Evolutionary conservation across 805 yeast genomes (phyloP), one percentile per base, ranked within the genome.

Genomic region (Kurtzmaniella cleridarum): DNA sequence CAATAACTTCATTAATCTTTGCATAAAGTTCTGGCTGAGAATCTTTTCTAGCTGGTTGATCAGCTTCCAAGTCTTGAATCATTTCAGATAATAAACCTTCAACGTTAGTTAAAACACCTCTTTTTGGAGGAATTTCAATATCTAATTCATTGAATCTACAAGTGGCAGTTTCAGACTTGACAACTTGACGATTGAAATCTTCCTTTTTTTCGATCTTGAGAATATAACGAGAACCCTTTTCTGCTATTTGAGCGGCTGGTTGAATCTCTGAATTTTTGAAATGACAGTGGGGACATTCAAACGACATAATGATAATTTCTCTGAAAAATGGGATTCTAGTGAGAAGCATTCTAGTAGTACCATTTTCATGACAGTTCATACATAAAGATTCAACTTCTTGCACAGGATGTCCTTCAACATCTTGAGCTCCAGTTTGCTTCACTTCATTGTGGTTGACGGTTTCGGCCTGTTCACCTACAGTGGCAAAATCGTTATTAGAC

Each of bases 311-410:
- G 37, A 93, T 84, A 38, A 93, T 79, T 60, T 93, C 97, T 47
- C 90, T 72, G 66, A 93, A 93, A 53, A 71, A 88, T 14, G 99
- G 99, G 51, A 93, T 93, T 38, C 79, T 73, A 11, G 99, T 93
- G 53, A 93, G 69, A 32, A 93, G 69, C 59, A 93, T 60, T 48
- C 95, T 69, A 3, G 98, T 93, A 38, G 71, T 71, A 42, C 99
- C 99, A 41, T 78, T 75, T 48, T 91, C 69, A 46, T 81, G 85
- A 63, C 99, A 93, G 69, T 86, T 87, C 96, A 93, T 90, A 69
- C 99, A 93, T 30, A 93, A 66, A 7, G 97, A 88, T 57, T 91
- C 91, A 46, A 93, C 78, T 60, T 93, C 98, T 59, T 90, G 97
- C 14, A 93, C 95, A 2, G 96, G 95, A 50, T 88, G 93, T 3